A percentile compares a stretch with the other conserved stretches of the same genome.
phyloP scores from a whole-genome alignment of 2,329 filamentous ascomycete genomes.

The Annulohypoxylon truncatum region DNA sequence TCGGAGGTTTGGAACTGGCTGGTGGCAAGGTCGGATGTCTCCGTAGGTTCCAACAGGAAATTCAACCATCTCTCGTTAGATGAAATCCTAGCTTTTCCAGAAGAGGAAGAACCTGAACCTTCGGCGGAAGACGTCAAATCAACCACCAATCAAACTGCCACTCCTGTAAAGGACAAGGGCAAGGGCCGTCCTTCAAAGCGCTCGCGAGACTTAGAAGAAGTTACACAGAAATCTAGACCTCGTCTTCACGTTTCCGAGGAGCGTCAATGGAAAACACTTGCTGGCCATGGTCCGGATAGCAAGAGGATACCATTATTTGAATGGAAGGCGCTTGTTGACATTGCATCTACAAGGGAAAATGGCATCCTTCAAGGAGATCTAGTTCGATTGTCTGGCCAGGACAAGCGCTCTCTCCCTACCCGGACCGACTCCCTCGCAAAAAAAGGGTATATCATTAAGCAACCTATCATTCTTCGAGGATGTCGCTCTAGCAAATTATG shows the following conservation, averaged over 20 bases:
- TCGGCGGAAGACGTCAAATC: conserved; percentile 4
- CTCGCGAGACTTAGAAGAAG: background rate
- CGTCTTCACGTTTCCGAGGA: conserved; percentile 64
- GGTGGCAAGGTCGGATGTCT: conserved; percentile 55
- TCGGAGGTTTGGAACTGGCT: conserved; percentile 59
- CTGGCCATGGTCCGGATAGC: conserved; percentile 69
- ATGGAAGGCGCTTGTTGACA: conserved; percentile 68
- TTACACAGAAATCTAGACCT: conserved; percentile 31
- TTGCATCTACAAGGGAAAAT: conserved; percentile 63
- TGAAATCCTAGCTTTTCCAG: conserved; percentile 54
- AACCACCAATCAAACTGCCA: conserved; percentile 5
- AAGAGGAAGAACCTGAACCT: conserved; percentile 43
- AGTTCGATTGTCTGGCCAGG: conserved; percentile 67
- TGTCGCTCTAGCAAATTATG: conserved; percentile 73
- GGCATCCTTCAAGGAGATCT: conserved; percentile 72
- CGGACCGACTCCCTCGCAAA: conserved; percentile 68
- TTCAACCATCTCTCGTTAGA: conserved; percentile 56
- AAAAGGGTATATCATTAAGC: conserved; percentile 72
- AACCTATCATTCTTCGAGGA: conserved; percentile 67
- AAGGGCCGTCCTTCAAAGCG: background rate
- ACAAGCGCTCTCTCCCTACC: conserved; percentile 72
- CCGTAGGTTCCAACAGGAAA: conserved; percentile 52
- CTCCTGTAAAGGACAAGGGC: conserved; percentile 7
- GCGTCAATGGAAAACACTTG: conserved; percentile 69
- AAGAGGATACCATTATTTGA: conserved; percentile 69